A percentile compares a stretch with the other conserved stretches of the same genome.
These are phyloP conservation scores for Jackrogersella multiformis DNA, from an alignment of 495 filamentous ascomycete species.

Conservation along the genomic window DNA sequence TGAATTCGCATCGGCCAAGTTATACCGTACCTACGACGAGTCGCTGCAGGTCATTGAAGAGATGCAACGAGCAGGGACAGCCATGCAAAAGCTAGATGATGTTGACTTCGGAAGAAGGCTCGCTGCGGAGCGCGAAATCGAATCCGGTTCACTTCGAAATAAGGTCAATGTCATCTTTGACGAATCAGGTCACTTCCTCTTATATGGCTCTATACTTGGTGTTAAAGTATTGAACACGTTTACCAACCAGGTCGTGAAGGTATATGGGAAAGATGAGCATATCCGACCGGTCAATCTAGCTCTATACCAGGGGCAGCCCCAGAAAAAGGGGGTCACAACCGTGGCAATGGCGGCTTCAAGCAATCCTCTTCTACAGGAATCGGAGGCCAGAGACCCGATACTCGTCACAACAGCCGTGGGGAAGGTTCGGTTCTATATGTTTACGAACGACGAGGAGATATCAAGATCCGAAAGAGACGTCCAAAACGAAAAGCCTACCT, in stretches of 20 bases:
- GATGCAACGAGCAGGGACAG: constrained; percentile 93
- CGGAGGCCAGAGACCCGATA: constrained; percentile 90
- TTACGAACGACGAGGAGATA: constrained; percentile 87
- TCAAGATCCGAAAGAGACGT: constrained; percentile 88
- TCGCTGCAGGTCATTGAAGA: constrained; percentile 84
- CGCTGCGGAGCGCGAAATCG: constrained; percentile 86
- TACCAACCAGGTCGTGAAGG: constrained; percentile 87
- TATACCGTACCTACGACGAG: constrained; percentile 94
- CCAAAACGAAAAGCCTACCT: constrained; percentile 90
- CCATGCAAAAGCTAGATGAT: constrained; percentile 78
- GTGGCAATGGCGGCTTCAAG: constrained; percentile 96
- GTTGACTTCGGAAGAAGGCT: constrained; percentile 92
- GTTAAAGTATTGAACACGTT: constrained; percentile 94
- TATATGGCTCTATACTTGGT: constrained; percentile 92
- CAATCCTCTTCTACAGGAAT: constrained; percentile 93
- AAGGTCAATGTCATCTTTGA: constrained; percentile 91
- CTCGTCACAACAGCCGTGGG: constrained; percentile 82
- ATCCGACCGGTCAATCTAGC: constrained; percentile 83
- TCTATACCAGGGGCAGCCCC: constrained; percentile 94
- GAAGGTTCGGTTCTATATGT: constrained; percentile 98
- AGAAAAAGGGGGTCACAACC: constrained; percentile 89
- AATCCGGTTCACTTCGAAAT: constrained; percentile 67
- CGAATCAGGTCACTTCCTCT: constrained; percentile 92
- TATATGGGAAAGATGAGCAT: constrained; percentile 88
- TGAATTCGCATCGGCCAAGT: constrained; percentile 86